phyloP scores from a whole-genome alignment of 352 stramenopile genomes.

The Phytophthora sansomeana region DNA sequence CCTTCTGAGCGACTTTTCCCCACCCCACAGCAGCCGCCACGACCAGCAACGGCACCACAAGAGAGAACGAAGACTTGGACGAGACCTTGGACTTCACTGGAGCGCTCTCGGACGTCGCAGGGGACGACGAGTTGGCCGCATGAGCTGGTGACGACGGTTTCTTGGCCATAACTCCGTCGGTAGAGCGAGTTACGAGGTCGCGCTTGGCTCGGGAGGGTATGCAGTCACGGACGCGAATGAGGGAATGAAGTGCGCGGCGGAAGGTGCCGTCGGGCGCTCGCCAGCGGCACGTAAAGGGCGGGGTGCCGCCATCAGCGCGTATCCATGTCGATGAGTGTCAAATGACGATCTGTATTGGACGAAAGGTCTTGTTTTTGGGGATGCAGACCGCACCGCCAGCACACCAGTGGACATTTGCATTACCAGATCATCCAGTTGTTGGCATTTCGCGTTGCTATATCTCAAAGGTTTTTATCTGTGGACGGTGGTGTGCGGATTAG shows the following conservation, averaged over 20 bases:
- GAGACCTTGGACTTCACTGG: conserved; percentile 14
- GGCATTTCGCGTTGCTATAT: too few relatives aligned
- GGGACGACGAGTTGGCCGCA: not conserved
- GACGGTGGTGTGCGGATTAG: too few relatives aligned
- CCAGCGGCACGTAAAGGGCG: conserved; percentile 25
- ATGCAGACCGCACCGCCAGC: conserved; percentile 15
- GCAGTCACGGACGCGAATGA: conserved; percentile 18
- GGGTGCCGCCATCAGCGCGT: conserved; percentile 30
- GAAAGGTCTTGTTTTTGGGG: conserved; percentile 8
- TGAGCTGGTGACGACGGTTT: not conserved
- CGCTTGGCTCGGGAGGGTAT: conserved; percentile 14
- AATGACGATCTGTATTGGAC: conserved; percentile 31
- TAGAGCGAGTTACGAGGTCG: conserved; percentile 13
- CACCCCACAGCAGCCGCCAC: conserved; percentile 30
- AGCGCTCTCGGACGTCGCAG: not conserved
- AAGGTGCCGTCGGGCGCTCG: conserved; percentile 5
- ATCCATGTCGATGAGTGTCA: conserved; percentile 36
- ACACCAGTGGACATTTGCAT: too few relatives aligned
- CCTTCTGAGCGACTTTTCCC: conserved; percentile 22
- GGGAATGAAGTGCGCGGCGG: conserved; percentile 21
- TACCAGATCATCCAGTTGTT: not conserved
- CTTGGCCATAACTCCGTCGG: conserved; percentile 28
- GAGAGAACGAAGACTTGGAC: conserved; percentile 17
- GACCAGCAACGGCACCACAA: conserved; percentile 26
- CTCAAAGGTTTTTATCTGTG: too few relatives aligned